Evolutionary conservation across 2,329 filamentous ascomycete genomes (phyloP).

Genomic region (Microcyclosporella mali): DNA sequence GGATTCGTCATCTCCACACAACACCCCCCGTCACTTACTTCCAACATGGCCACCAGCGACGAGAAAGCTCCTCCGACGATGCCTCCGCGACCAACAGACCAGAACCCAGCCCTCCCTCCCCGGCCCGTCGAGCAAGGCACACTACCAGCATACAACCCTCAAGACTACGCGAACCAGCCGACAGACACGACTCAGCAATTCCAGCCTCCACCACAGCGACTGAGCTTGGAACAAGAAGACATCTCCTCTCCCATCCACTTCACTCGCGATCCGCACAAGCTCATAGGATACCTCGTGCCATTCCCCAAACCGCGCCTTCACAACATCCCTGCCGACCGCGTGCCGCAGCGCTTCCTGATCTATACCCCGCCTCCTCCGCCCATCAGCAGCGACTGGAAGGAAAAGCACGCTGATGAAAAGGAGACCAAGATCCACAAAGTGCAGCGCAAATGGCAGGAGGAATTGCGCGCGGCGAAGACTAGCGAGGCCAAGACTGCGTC

Average conservation of each 20-base stretch:
- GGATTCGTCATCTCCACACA: not conserved
- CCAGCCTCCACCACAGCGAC: conserved; percentile 3
- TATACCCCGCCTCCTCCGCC: conserved; percentile 43
- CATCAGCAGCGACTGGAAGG: conserved; percentile 29
- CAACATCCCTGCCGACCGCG: conserved; percentile 21
- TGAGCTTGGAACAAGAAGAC: conserved; percentile 13
- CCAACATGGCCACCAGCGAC: conserved; percentile 1
- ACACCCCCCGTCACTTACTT: not conserved
- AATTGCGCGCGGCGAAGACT: conserved; percentile 38
- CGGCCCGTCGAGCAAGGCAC: conserved; percentile 2
- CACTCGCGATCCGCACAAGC: conserved; percentile 37
- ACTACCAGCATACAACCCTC: conserved; percentile 11
- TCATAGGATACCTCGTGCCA: conserved; percentile 40
- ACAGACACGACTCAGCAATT: conserved; percentile 4
- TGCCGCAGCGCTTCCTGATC: conserved; percentile 39
- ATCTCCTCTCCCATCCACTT: conserved; percentile 33
- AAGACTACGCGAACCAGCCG: conserved; percentile 9
- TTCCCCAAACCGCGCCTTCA: conserved; percentile 38
- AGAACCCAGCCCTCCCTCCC: conserved; percentile 1
- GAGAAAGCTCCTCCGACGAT: conserved; percentile 7
- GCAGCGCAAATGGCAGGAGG: conserved; percentile 42
- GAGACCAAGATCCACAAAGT: conserved; percentile 40
- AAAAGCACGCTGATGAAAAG: conserved; percentile 36
- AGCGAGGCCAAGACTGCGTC: conserved; percentile 33
- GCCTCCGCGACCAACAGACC: conserved; percentile 8